Evolutionary conservation across 2,329 filamentous ascomycete species (phyloP).

Genomic region (Pestalotiopsis sp.): DNA sequence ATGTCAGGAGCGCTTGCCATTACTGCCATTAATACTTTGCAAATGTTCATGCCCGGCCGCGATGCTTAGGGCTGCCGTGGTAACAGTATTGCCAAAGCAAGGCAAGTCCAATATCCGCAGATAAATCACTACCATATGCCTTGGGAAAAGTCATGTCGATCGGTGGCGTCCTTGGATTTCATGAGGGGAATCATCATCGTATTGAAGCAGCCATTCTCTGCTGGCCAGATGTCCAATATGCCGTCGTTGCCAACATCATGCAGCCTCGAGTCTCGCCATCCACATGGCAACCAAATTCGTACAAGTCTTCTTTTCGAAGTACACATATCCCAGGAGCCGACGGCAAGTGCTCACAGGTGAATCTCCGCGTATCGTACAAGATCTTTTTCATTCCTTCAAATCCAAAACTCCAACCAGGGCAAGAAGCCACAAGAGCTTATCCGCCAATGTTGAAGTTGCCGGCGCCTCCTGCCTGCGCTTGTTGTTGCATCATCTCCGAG

Average conservation of each 20-base stretch:
- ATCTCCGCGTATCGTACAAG: conserved; percentile 9
- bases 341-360: background rate
- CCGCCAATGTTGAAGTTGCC: conserved; percentile 49
- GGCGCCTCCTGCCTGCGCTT: conserved; percentile 67
- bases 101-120: too few species aligned
- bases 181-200: conserved; percentile 10
- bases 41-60: too few species aligned
- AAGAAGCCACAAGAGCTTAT: conserved; percentile 13
- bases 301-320: background rate
- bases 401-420: background rate
- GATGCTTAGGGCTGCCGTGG: too few species aligned
- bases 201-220: background rate
- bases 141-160: background rate
- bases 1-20: too few species aligned
- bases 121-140: background rate
- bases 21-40: too few species aligned
- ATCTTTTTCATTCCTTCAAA: background rate
- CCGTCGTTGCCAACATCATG: background rate
- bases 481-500: conserved; percentile 91
- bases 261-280: background rate
- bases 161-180: background rate
- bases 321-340: background rate
- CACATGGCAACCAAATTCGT: background rate
- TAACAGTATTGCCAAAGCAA: too few species aligned
- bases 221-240: background rate